These are phyloP conservation scores for Mortierella sp. DNA, from an alignment of 371 early-diverging fungal genomes.

Conservation along the genomic window DNA sequence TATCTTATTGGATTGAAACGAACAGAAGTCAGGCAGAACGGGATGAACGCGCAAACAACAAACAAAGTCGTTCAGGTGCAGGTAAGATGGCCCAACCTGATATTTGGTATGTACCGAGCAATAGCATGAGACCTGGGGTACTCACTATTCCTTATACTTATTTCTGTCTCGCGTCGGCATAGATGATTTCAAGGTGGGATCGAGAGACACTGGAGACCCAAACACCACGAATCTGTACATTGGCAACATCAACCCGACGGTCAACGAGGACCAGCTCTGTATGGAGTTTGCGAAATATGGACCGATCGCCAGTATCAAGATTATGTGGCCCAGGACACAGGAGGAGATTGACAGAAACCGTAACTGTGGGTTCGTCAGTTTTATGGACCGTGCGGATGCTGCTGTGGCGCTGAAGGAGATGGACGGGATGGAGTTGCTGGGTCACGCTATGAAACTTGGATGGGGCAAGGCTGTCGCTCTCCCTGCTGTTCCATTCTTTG, in stretches of 20 bases:
- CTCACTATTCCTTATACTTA: background rate
- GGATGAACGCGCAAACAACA: constrained; percentile 40
- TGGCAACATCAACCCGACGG: constrained; percentile 81
- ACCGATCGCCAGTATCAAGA: constrained; percentile 93
- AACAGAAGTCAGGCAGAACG: constrained; percentile 60
- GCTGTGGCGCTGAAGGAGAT: constrained; percentile 77
- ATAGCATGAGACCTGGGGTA: no score
- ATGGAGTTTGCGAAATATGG: constrained; percentile 86
- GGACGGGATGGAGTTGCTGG: constrained; percentile 81
- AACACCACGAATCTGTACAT: constrained; percentile 93
- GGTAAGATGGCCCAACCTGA: no score
- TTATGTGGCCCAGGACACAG: constrained; percentile 95
- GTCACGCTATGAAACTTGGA: constrained; percentile 77
- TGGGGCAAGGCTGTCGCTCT: constrained; percentile 94
- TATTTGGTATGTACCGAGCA: no score
- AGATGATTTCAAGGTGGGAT: constrained; percentile 60
- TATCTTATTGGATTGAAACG: background rate
- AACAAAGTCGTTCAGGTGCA: constrained; percentile 11
- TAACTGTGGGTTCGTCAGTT: constrained; percentile 93
- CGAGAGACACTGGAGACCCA: constrained; percentile 82
- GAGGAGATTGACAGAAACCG: constrained; percentile 86
- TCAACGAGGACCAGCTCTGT: constrained; percentile 80
- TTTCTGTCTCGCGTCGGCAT: background rate
- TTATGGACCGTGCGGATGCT: constrained; percentile 87
- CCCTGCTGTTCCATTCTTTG: constrained; percentile 85